Conservation (phyloP, 441 rosid species). For the Macaranga tanarius region DNA sequence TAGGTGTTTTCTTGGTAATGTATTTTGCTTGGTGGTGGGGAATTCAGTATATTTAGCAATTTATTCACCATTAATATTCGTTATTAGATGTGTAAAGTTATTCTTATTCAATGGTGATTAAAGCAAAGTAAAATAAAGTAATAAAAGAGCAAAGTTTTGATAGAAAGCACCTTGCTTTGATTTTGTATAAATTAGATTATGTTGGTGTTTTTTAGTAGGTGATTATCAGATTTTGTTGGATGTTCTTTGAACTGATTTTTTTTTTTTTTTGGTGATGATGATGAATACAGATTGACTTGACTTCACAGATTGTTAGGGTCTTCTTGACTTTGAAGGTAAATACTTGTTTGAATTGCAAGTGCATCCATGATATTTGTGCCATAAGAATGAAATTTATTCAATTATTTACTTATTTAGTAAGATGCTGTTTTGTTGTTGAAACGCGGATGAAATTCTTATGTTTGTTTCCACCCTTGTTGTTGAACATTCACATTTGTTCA, state of each 20-base stretch:
- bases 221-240: background rate
- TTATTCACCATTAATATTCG: too few relatives aligned
- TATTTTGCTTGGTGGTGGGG: too few relatives aligned
- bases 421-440: constrained; percentile 3
- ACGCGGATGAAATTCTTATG: too few relatives aligned
- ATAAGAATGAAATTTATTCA: too few relatives aligned
- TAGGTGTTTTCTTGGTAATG: too few relatives aligned
- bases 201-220: background rate
- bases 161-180: background rate
- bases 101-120: too few relatives aligned
- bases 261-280: constrained; percentile 16
- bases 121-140: too few relatives aligned
- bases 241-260: constrained; percentile 19
- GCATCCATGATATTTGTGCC: background rate
- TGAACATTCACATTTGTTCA: background rate
- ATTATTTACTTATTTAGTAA: too few relatives aligned
- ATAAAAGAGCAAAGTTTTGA: too few relatives aligned
- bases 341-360: background rate
- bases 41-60: too few relatives aligned
- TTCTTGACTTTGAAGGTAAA: constrained; percentile 89
- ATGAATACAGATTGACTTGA: constrained; percentile 86
- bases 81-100: too few relatives aligned
- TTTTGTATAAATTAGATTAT: background rate
- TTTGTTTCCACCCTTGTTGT: background rate
- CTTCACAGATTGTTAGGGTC: constrained; percentile 75